Base-by-base conservation (phyloP, 2,329 filamentous ascomycete genomes). In the Xylariaceae sp. region DNA sequence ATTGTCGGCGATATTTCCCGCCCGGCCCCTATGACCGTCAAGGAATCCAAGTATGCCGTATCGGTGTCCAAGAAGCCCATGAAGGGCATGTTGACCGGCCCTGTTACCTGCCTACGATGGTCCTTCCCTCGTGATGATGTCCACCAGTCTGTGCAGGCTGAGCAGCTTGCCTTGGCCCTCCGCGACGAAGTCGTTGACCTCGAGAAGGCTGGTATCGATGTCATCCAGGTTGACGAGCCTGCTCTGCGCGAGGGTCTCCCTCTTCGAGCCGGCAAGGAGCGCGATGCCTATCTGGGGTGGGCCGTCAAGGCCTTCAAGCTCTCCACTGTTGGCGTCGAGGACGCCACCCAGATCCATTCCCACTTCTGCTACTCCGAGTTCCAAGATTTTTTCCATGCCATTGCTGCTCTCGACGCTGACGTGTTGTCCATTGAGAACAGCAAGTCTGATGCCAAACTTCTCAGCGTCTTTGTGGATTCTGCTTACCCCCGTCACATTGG, bases 301-400 rank as follows among this genome's bases (percentile, higher is more conserved):
- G 93, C 93, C 48, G 93, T 98, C 62, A 85, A 95, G 75, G 89
- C 90, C 60, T 98, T 98, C 89, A 89, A 88, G 68, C 88, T 98
- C 56, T 84, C 91, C 54, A 94, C 90, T 60, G 83, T 89, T 47
- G 93, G 89, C 68, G 91, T 98, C 48, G 74, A 89, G 73, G 89
- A 98, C 71, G 87, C 85, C 45, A 98, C 93, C 56, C 93, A 98
- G 81, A 96, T 98, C 70, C 93, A 98, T 85, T 96, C 90, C 52
- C 93, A 98, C 80, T 98, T 98, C 87, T 98, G 93, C 73, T 98
- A 98, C 85, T 97, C 93, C 39, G 93, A 98, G 81, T 98, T 98
- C 88, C 93, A 98, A 77, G 93, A 98, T 79, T 98, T 98, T 82
- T 98, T 98, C 89, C 89, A 97, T 74, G 93, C 93, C 73, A 98